These are phyloP conservation scores for Ormosia semicastrata DNA, from an alignment of 306 rosid genomes.

Conservation along the genomic window DNA sequence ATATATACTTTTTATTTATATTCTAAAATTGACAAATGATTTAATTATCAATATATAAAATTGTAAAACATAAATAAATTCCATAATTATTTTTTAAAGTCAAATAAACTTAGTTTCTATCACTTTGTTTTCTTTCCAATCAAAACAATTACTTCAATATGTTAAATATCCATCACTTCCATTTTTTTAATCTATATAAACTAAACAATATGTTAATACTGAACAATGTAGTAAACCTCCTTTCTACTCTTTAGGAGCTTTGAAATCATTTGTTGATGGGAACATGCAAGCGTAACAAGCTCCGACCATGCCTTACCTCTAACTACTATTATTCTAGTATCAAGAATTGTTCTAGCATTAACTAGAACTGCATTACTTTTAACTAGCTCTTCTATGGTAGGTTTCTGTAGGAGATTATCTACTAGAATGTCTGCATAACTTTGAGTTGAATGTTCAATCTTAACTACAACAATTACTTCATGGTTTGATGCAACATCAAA, in stretches of 20 bases:
- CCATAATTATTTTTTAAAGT: not conserved
- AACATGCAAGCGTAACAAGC: slow-evolving; percentile 74
- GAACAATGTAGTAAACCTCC: slow-evolving; percentile 60
- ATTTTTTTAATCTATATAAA: not conserved
- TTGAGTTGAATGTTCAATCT: slow-evolving; percentile 41
- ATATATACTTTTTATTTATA: not conserved
- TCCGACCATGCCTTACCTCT: slow-evolving; percentile 95
- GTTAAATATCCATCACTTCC: not conserved
- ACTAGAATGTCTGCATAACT: slow-evolving; percentile 62
- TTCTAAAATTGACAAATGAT: not conserved
- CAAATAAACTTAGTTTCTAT: slow-evolving; percentile 5
- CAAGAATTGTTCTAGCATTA: slow-evolving; percentile 93
- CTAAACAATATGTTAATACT: not conserved
- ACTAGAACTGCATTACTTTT: slow-evolving; percentile 67
- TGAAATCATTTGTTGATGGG: slow-evolving; percentile 70
- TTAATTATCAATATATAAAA: not conserved
- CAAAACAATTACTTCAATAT: too few relatives aligned
- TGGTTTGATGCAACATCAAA: slow-evolving; percentile 95
- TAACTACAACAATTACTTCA: slow-evolving; percentile 86
- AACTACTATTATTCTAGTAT: slow-evolving; percentile 89
- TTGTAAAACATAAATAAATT: not conserved
- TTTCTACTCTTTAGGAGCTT: slow-evolving; percentile 64
- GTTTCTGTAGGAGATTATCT: slow-evolving; percentile 88
- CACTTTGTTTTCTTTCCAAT: not conserved
- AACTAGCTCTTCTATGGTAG: slow-evolving; percentile 65